Evolutionary conservation across 768 basidiomycete species (phyloP), one percentile per base, ranked within the genome.

Genomic region (Hygrophorus russula): DNA sequence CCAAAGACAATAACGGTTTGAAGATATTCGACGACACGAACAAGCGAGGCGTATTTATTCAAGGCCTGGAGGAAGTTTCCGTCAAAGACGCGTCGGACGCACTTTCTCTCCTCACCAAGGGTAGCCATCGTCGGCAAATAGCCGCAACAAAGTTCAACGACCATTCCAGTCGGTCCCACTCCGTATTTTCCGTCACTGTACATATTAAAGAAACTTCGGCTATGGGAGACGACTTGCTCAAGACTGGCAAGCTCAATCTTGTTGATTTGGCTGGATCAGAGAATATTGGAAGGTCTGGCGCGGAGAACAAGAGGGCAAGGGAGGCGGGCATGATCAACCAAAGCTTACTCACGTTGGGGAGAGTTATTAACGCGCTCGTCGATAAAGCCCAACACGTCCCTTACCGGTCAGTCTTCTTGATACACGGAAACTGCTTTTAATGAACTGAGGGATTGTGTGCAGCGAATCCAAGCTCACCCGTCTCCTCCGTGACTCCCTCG

Each of bases 291-390:
- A 72, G 94, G 17, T 90, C 86, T 0, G 96, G 96, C 13, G 96
- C 96, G 2, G 90, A 92, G 58, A 88, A 96, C 54, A 91, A 88
- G 59, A 69, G 93, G 45, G 96, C 96, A 10, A 73, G 90, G 50
- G 96, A 99, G 57, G 96, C 96, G 1, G 96, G 96, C 9, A 96
- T 93, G 86, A 98, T 99, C 60, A 99, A 98, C 55, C 90, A 96
- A 63, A 93, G 89, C 55, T 68, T 99, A 39, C 69, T 99, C 2
- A 97, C 96, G n/a, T 78, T 99, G 11, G 96, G 96, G 0, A 70
- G 96, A 27, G 96, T 98, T 30, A 98, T 99, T 53, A 96, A 93
- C 49, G 88, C 88, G 8, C 73, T 99, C 35, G 96, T 98, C 42
- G 93, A 97, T 53, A 83, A 78, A 51, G 81, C 87, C 0, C 71